Base-by-base conservation (phyloP, 2,329 filamentous ascomycete species). In the Penicillium paneum region DNA sequence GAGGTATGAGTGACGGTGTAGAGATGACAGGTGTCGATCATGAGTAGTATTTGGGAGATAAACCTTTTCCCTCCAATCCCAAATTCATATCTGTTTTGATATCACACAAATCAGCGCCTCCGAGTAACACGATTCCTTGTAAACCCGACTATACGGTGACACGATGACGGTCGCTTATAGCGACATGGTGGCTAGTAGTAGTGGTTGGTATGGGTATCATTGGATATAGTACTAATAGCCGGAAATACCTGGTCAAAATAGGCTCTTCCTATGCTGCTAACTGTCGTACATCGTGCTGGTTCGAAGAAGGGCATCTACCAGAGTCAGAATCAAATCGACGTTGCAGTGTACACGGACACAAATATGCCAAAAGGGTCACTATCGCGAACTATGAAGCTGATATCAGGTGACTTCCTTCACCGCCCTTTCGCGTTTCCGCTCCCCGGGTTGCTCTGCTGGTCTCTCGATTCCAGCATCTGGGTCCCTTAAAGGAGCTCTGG, bases 331-430 rank as follows among this genome's bases (percentile, higher is more conserved):
- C 8, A 12, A 5, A 29, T 44, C n/a, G 21, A 24, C 6, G 21
- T 24, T 24, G 5, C 36, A 26, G 17, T 31, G 2, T 17, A 12
- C 11, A 19, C 43, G 52, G 21, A 24, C 21, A 24, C n/a, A n/a
- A n/a, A n/a, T 24, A 4, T 24, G 21, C 21, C 47, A 42, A 15
- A 24, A 35, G 45, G 29, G 52, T 46, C 50, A 52, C 55, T 54
- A 35, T 50, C 4, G 1, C n/a, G n/a, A n/a, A n/a, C n/a, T n/a
- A 46, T 61, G 61, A 67, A 59, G 56, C 57, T 63, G 60, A 64
- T 58, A 63, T 66, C 62, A 64, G 59, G 65, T 67, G 62, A 57
- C 55, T 36, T 12, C 21, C 19, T 57, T 67, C 65, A 68, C 66
- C 65, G 66, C 66, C 64, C 58, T 64, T 68, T 67, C 56, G 36